Percentiles rank a stretch among this genome's conserved stretches.
These are phyloP conservation scores for Raphanus hybrid DNA, from an alignment of 441 rosid genomes.

Conservation along the genomic window DNA sequence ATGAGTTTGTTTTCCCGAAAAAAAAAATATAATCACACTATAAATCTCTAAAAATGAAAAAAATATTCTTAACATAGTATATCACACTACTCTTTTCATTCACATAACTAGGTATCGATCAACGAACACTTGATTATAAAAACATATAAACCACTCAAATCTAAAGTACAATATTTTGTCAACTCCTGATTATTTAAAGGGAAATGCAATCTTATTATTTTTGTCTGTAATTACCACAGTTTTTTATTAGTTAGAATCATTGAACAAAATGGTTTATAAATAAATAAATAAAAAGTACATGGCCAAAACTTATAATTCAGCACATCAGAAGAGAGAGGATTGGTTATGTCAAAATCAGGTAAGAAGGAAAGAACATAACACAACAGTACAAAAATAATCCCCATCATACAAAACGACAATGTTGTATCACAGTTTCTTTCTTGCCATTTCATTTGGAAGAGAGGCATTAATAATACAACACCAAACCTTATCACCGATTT, in stretches of 20 bases:
- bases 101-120: no score
- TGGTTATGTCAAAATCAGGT: background rate
- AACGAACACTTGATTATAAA: no score
- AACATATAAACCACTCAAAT: background rate
- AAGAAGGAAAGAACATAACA: background rate
- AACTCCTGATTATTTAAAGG: slow-evolving; percentile 10
- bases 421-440: background rate
- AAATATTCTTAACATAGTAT: no score
- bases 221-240: background rate
- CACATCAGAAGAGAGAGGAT: background rate
- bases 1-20: background rate
- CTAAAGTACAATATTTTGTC: background rate
- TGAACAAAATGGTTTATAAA: background rate
- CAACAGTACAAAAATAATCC: no score
- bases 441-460: slow-evolving; percentile 1
- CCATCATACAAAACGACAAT: no score
- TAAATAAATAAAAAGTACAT: background rate
- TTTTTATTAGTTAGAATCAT: background rate
- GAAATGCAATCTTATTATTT: background rate
- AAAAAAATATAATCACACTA: background rate
- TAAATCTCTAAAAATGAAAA: background rate
- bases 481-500: background rate
- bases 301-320: slow-evolving; percentile 1
- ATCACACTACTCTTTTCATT: background rate
- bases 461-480: slow-evolving; percentile 9